phyloP scores from a whole-genome alignment of 2,329 filamentous ascomycete species.

The Penicillium frequentans region DNA sequence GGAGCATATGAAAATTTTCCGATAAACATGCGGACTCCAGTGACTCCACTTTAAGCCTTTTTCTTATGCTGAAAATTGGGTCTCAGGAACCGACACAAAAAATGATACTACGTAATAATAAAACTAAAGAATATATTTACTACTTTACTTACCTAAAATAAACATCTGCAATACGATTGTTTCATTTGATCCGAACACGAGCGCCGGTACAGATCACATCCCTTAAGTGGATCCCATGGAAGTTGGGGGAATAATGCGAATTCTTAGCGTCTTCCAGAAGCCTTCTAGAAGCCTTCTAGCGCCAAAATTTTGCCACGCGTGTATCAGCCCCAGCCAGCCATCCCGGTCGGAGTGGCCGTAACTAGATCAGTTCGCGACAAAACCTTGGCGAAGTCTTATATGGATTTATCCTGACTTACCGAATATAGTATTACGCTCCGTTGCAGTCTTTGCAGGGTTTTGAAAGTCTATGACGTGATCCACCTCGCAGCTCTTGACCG shows the following conservation, averaged over 20 bases:
- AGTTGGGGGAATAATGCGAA: neutral
- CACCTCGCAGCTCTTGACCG: slow-evolving; percentile 3
- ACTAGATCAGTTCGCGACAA: neutral
- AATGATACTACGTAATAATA: too few relatives aligned
- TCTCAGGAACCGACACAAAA: slow-evolving; percentile 3
- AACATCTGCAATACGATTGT: too few relatives aligned
- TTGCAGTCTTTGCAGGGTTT: neutral
- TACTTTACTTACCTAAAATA: too few relatives aligned
- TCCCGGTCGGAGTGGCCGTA: neutral
- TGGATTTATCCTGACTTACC: neutral
- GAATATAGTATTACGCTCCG: neutral
- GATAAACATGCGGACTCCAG: neutral
- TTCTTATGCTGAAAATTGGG: slow-evolving; percentile 2
- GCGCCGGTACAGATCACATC: neutral
- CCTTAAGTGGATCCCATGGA: neutral
- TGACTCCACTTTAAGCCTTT: neutral
- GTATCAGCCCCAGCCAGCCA: slow-evolving; percentile 7
- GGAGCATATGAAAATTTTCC: neutral
- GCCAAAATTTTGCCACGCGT: slow-evolving; percentile 10
- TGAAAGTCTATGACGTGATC: slow-evolving; percentile 15
- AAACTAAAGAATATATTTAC: too few relatives aligned
- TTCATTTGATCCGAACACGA: neutral
- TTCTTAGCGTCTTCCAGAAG: slow-evolving; percentile 32
- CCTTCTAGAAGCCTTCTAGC: slow-evolving; percentile 36
- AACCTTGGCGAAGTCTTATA: neutral